phyloP scores from a whole-genome alignment of 345 rosid species.

The Salix koriyanagi region DNA sequence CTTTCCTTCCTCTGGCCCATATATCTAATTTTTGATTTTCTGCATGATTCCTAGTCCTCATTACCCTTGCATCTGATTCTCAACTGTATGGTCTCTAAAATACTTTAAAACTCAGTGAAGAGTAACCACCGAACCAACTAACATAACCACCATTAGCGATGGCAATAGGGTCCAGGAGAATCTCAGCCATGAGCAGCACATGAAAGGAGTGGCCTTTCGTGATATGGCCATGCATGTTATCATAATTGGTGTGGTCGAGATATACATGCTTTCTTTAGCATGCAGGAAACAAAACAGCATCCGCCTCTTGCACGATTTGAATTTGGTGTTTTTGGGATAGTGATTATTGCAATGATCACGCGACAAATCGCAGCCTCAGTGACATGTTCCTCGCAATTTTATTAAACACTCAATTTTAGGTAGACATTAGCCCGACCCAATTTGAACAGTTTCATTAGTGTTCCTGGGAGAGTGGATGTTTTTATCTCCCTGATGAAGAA shows the following conservation, averaged over 20 bases:
- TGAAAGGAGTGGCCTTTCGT: not conserved
- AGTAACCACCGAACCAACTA: constrained; percentile 26
- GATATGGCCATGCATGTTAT: not conserved
- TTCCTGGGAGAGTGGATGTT: not conserved
- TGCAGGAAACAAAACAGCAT: not conserved
- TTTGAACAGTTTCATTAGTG: not conserved
- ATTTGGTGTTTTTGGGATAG: not conserved
- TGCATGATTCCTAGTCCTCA: not conserved
- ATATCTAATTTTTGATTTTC: not conserved
- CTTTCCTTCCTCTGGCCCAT: constrained; percentile 11
- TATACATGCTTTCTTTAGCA: not conserved
- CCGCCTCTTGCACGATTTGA: not conserved
- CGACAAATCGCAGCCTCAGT: not conserved
- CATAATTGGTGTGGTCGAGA: not conserved
- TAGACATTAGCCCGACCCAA: not conserved
- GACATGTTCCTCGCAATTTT: not conserved
- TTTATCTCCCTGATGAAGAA: not conserved
- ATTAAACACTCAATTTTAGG: not conserved
- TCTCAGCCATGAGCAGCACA: not conserved
- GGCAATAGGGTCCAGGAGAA: not conserved
- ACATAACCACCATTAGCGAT: constrained; percentile 15
- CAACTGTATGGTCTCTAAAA: not conserved
- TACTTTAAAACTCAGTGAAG: constrained; percentile 7
- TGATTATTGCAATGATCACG: not conserved
- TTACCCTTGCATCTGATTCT: not conserved